Percentiles rank a stretch among this genome's conserved stretches.
Evolutionary conservation across 345 rosid species (phyloP).

Genomic region (Zanthoxylum bungeanum): DNA sequence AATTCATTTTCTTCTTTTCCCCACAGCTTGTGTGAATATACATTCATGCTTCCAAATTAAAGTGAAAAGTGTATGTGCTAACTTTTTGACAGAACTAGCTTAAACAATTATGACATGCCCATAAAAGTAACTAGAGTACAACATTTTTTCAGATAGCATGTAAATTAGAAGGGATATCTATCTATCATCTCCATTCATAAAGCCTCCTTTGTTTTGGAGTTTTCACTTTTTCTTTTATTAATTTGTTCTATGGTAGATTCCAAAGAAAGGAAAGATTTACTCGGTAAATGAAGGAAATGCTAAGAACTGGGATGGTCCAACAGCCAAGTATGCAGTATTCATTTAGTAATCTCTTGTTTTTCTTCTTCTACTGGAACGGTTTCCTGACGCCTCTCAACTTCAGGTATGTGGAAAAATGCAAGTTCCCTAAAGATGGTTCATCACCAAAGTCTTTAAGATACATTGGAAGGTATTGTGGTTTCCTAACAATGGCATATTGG

Average conservation of each 20-base stretch:
- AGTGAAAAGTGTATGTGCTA: background rate
- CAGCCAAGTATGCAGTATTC: constrained; percentile 61
- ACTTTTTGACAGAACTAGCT: background rate
- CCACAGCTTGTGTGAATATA: no score
- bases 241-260: constrained; percentile 55
- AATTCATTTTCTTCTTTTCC: background rate
- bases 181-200: background rate
- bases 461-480: constrained; percentile 70
- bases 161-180: background rate
- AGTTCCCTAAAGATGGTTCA: constrained; percentile 91
- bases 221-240: constrained; percentile 2
- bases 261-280: constrained; percentile 89
- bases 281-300: constrained; percentile 99
- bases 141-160: no score
- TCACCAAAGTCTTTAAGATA: constrained; percentile 90
- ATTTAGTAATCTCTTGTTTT: background rate
- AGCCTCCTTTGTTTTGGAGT: background rate
- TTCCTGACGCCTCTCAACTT: constrained; percentile 3
- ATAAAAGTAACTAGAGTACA: no score
- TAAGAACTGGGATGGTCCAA: constrained; percentile 92
- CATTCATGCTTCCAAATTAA: background rate
- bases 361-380: constrained; percentile 9
- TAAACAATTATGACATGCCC: background rate
- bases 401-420: constrained; percentile 95
- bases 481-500: background rate